Evolutionary conservation across 1,139 yeast genomes (phyloP).

Genomic region (Hyphopichia wangnamkhiaoensis): DNA sequence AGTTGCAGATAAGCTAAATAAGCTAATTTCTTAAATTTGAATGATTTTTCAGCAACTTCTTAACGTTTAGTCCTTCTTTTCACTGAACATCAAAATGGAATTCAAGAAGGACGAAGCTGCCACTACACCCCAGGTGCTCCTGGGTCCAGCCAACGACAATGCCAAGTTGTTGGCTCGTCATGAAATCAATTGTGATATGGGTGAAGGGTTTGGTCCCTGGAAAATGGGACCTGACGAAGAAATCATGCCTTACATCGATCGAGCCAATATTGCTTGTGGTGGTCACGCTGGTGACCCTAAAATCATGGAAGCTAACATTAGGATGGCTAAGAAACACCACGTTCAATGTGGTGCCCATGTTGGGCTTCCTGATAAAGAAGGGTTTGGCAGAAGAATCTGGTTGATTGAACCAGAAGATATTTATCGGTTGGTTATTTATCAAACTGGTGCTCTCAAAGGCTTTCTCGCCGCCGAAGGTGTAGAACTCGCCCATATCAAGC

Average conservation of each 20-base stretch:
- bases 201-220: conserved; percentile 41
- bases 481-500: conserved; percentile 31
- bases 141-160: conserved; percentile 15
- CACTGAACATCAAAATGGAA: conserved; percentile 2
- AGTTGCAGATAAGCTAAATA: no score
- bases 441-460: conserved; percentile 40
- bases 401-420: conserved; percentile 34
- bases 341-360: conserved; percentile 40
- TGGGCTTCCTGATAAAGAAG: conserved; percentile 36
- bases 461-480: conserved; percentile 36
- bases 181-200: conserved; percentile 39
- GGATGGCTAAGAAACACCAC: conserved; percentile 29
- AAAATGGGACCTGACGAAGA: conserved; percentile 41
- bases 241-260: conserved; percentile 36
- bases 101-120: conserved; percentile 6
- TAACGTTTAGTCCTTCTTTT: not conserved
- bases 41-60: no score
- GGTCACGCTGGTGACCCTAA: conserved; percentile 40
- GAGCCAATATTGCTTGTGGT: conserved; percentile 43
- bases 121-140: conserved; percentile 9
- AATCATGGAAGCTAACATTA: conserved; percentile 32
- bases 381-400: conserved; percentile 38
- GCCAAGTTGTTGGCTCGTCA: conserved; percentile 13
- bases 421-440: conserved; percentile 33
- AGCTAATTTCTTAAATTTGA: no score